A percentile compares a stretch with the other conserved stretches of the same genome.
phyloP scores from a whole-genome alignment of 345 rosid species.

The Cardamine resedifolia region DNA sequence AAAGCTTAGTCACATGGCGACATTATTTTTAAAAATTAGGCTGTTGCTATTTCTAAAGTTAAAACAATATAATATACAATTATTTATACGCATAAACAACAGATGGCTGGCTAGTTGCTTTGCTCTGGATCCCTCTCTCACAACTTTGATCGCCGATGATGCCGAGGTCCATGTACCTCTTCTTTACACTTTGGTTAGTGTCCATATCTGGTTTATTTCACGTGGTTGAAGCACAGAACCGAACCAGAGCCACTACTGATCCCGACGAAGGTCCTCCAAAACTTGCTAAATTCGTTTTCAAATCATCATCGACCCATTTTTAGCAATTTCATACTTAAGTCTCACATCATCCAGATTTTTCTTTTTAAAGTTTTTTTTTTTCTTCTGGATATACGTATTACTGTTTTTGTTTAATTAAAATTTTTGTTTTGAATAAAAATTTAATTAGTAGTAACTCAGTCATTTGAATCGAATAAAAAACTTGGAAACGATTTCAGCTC shows the following conservation, averaged over 20 bases:
- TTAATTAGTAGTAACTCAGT: neutral
- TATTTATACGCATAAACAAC: neutral
- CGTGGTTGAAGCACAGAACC: constrained; percentile 35
- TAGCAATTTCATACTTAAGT: neutral
- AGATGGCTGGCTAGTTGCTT: constrained; percentile 1
- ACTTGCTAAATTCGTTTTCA: no score
- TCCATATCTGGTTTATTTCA: constrained; percentile 5
- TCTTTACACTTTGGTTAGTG: neutral
- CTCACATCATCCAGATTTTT: neutral
- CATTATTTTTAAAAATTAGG: neutral
- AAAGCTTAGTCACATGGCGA: constrained; percentile 11
- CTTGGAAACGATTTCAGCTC: constrained; percentile 30
- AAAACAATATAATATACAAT: neutral
- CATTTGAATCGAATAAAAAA: neutral
- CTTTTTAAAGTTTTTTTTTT: no score
- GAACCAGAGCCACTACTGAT: constrained; percentile 34
- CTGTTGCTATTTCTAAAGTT: no score
- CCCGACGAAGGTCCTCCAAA: constrained; percentile 34
- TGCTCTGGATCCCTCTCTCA: neutral
- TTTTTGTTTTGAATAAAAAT: no score
- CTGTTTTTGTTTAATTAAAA: no score
- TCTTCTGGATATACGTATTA: no score
- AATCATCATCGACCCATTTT: neutral
- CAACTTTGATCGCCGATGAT: constrained; percentile 13
- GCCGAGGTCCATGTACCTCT: constrained; percentile 3